Base-by-base conservation (phyloP, 192 early-diverging fungal genomes). In the Coemansia sp. region DNA sequence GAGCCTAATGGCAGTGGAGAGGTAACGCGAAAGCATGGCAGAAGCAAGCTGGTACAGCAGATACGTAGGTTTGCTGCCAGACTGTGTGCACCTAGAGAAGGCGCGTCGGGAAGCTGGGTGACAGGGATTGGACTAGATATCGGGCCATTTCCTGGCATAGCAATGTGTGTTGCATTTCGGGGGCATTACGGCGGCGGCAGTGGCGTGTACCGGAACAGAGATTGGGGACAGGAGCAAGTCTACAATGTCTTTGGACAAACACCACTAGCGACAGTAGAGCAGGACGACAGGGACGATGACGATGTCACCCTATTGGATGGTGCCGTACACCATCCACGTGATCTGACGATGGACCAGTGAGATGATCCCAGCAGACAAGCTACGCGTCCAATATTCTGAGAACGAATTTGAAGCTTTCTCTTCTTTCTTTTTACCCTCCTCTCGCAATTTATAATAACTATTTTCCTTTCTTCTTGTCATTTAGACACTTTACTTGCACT, bases 81-180 rank as follows among this genome's bases (percentile, higher is more conserved):
- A 8, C 5, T 60, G 16, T 34, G 33, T 16, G 31, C 12, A 31
- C 57, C 31, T 1, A 34, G 31, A 18, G 31, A 18, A 3, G 31
- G 57, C 16, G 16, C 15, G 9, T 31, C 33, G 15, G 57, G 16
- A 36, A 36, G 8, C 33, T 60, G 57, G 57, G 57, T 34, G 0
- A 34, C 57, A 36, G 57, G 18, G 6, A 24, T 60, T 16, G 16
- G 31, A 10, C 7, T 60, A 8, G 57, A 34, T 9, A 60, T 60
- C 10, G 57, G 66, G 53, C 66, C 66, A 34, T 68, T 68, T 57
- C 66, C 66, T 0, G 66, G 66, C 22, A 68, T 68, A 39, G 50
- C 34, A n/a, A 68, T 68, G 52, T 57, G 52, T 16, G 66, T 68
- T 16, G 50, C 66, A 4, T 65, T 57, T 36, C 36, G 50, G 53